These are phyloP conservation scores for Saccharomycopsis sp. DNA, from an alignment of 805 yeast genomes.

Conservation along the genomic window DNA sequence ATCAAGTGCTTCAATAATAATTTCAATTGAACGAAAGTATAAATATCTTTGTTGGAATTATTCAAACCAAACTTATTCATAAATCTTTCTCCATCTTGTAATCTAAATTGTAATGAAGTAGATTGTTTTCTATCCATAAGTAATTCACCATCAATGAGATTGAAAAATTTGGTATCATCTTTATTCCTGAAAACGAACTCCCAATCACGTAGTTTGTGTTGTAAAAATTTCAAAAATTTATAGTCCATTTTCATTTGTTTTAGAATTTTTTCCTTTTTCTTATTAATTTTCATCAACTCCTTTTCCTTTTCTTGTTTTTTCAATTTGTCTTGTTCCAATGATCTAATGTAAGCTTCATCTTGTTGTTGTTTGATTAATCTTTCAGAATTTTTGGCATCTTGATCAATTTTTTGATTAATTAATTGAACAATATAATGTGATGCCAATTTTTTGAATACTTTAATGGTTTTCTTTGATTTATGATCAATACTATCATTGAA, in stretches of 20 bases:
- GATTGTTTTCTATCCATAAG: slow-evolving; percentile 24
- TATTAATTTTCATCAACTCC: slow-evolving; percentile 17
- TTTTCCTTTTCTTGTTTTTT: slow-evolving; percentile 28
- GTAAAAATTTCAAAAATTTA: slow-evolving; percentile 11
- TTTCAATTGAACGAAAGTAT: slow-evolving; percentile 31
- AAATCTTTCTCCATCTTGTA: slow-evolving; percentile 42
- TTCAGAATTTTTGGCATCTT: slow-evolving; percentile 45
- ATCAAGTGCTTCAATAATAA: slow-evolving; percentile 2
- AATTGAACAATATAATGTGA: slow-evolving; percentile 55
- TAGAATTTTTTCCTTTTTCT: slow-evolving; percentile 13
- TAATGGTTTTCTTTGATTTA: slow-evolving; percentile 23
- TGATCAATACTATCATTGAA: slow-evolving; percentile 21
- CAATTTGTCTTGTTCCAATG: slow-evolving; percentile 44
- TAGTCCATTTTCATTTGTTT: slow-evolving; percentile 15
- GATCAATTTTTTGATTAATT: slow-evolving; percentile 46
- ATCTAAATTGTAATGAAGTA: slow-evolving; percentile 41
- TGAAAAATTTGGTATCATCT: not conserved
- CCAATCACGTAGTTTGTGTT: slow-evolving; percentile 4
- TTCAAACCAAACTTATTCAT: slow-evolving; percentile 33
- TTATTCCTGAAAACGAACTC: not conserved
- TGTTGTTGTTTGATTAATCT: slow-evolving; percentile 54
- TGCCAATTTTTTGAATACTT: slow-evolving; percentile 31
- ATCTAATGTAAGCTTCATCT: slow-evolving; percentile 54
- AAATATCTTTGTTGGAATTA: slow-evolving; percentile 36
- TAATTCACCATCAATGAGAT: not conserved